These are phyloP conservation scores for Mucor ambiguus DNA, from an alignment of 371 early-diverging fungal species.

Conservation along the genomic window DNA sequence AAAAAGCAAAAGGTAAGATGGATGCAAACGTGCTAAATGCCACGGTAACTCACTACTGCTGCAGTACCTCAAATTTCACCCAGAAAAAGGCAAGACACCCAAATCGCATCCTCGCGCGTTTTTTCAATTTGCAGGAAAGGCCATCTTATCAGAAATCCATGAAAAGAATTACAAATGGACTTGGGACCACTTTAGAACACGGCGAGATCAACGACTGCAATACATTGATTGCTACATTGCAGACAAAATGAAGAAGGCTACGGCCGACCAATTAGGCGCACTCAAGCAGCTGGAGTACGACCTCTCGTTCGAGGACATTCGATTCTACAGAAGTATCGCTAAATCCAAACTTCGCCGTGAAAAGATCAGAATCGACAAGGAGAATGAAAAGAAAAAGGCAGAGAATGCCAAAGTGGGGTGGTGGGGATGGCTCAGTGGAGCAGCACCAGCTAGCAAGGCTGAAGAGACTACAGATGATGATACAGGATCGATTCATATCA, in stretches of 20 bases:
- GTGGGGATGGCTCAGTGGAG: slow-evolving; percentile 39
- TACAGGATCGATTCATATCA: slow-evolving; percentile 29
- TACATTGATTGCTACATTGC: slow-evolving; percentile 72
- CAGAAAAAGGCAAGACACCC: slow-evolving; percentile 65
- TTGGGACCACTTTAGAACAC: slow-evolving; percentile 72
- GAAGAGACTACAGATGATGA: slow-evolving; percentile 13
- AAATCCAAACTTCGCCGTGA: slow-evolving; percentile 63
- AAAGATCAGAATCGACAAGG: slow-evolving; percentile 44
- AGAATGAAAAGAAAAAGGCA: slow-evolving; percentile 39
- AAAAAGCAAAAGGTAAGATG: slow-evolving; percentile 69
- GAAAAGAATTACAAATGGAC: slow-evolving; percentile 72
- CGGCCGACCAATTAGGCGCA: slow-evolving; percentile 37
- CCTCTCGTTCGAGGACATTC: slow-evolving; percentile 78
- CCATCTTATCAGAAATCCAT: slow-evolving; percentile 75
- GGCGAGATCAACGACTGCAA: slow-evolving; percentile 68
- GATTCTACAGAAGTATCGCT: slow-evolving; percentile 75
- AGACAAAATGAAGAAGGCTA: slow-evolving; percentile 44
- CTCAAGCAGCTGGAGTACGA: slow-evolving; percentile 65
- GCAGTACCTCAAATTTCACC: slow-evolving; percentile 75
- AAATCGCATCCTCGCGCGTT: slow-evolving; percentile 73
- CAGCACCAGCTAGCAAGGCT: background rate
- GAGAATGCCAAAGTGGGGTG: slow-evolving; percentile 48
- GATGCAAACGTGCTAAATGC: background rate
- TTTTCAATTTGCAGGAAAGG: slow-evolving; percentile 77
- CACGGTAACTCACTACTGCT: background rate